Percentiles rank a stretch among this genome's conserved stretches.
These are phyloP conservation scores for Ganoderma sp. DNA, from an alignment of 1,284 basidiomycete species.

Conservation along the genomic window DNA sequence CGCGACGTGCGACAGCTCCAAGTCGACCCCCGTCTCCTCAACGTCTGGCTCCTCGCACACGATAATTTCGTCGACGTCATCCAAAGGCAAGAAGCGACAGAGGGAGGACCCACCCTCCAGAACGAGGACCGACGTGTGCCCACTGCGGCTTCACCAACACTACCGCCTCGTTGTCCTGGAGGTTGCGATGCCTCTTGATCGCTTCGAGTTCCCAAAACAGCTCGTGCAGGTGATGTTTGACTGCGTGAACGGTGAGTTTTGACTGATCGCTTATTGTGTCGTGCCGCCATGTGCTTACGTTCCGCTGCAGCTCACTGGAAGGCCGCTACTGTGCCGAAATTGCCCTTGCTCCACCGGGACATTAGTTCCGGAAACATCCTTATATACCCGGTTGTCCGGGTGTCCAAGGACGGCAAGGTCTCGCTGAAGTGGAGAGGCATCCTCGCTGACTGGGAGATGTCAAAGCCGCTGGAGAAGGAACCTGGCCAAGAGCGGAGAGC, in stretches of 20 bases:
- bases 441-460: slow-evolving; percentile 27
- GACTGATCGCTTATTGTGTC: not conserved
- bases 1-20: not conserved
- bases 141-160: not conserved
- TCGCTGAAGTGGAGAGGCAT: slow-evolving; percentile 20
- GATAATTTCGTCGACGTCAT: not conserved
- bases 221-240: slow-evolving; percentile 7
- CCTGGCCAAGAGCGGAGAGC: not conserved
- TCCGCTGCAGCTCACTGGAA: not conserved
- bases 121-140: not conserved
- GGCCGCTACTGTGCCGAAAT: not conserved
- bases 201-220: slow-evolving; percentile 2
- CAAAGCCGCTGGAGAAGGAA: slow-evolving; percentile 12
- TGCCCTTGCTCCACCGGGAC: slow-evolving; percentile 5
- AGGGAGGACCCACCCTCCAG: not conserved
- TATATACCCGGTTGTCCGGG: slow-evolving; percentile 6
- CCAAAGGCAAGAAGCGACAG: not conserved
- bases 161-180: slow-evolving; percentile 13
- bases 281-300: not conserved
- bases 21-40: not conserved
- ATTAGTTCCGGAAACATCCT: slow-evolving; percentile 14
- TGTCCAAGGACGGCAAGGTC: not conserved
- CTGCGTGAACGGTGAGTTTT: slow-evolving; percentile 10
- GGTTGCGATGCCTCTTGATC: not conserved
- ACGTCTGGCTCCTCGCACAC: not conserved